Conservation (phyloP, 768 basidiomycete species). For the Leccinellum albellum region DNA sequence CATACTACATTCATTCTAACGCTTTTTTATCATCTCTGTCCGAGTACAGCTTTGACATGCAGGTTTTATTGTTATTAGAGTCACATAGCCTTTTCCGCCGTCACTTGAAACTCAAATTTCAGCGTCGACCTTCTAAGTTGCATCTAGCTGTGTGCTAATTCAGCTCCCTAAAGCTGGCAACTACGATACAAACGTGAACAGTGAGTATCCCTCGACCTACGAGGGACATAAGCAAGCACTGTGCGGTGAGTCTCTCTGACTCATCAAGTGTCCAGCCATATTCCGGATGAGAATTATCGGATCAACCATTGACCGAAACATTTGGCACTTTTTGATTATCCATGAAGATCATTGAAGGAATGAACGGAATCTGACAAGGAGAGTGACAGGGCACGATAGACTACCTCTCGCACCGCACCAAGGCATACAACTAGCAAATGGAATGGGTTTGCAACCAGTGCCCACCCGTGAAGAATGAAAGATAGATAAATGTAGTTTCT, state of each 20-base stretch:
- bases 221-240: not conserved
- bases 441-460: not conserved
- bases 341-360: not conserved
- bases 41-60: not conserved
- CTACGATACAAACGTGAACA: not conserved
- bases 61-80: not conserved
- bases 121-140: not conserved
- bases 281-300: not conserved
- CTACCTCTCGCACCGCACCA: not conserved
- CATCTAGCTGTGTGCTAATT: not conserved
- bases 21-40: not conserved
- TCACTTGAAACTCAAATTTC: not conserved
- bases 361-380: not conserved
- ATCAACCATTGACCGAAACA: not conserved
- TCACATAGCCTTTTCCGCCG: not conserved
- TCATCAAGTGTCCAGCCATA: not conserved
- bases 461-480: not conserved
- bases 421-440: not conserved
- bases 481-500: not conserved
- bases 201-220: not conserved
- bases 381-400: not conserved
- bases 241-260: not conserved
- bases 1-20: constrained; percentile 11
- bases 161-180: no score
- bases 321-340: no score